Base-by-base conservation (phyloP, 2,329 filamentous ascomycete species). In the Cladosporium sphaerospermum region DNA sequence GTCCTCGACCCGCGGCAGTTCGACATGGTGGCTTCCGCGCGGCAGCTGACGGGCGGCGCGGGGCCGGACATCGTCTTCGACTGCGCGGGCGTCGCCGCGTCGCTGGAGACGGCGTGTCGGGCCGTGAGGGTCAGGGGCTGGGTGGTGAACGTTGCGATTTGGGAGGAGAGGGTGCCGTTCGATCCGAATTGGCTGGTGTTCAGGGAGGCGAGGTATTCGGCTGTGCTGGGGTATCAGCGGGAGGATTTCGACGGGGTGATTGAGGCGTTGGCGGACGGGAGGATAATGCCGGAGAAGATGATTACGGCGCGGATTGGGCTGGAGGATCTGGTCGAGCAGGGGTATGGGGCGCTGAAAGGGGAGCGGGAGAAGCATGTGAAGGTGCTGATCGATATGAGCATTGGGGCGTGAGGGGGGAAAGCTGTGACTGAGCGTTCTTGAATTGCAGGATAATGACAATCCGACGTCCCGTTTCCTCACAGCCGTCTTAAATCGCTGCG, bases 121-220 rank as follows among this genome's bases (percentile, higher is more conserved):
- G 73, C 77, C 0, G 75, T 82, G 2, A 71, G 75, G 45, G 71
- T 74, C 0, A 71, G 77, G 34, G 83, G 82, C 0, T 79, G 78
- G 0, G 73, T 86, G 0, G 75, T 85, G 2, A 85, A 85, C 56
- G 75, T 85, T n/a, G 80, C 82, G 0, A 79, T 85, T 3, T 85
- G 80, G 80, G 80, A 83, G 61, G 79, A 75, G 50, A 69, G 57
- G 41, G 72, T 81, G 3, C 71, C 73, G 0, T 75, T 84, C 48
- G 69, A 78, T 32, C 75, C 78, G 1, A 82, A 81, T 57, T 73
- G 75, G 59, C 59, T 82, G 31, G 73, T 81, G 4, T 76, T 77
- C 49, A 71, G 72, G 6, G 79, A 83, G 62, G 75, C 78, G 32
- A 74, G 69, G 34, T 80, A 79, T 59, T 69, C 74, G 7, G 76